Conservation (phyloP, 345 rosid species). For the Lumnitzera littorea region DNA sequence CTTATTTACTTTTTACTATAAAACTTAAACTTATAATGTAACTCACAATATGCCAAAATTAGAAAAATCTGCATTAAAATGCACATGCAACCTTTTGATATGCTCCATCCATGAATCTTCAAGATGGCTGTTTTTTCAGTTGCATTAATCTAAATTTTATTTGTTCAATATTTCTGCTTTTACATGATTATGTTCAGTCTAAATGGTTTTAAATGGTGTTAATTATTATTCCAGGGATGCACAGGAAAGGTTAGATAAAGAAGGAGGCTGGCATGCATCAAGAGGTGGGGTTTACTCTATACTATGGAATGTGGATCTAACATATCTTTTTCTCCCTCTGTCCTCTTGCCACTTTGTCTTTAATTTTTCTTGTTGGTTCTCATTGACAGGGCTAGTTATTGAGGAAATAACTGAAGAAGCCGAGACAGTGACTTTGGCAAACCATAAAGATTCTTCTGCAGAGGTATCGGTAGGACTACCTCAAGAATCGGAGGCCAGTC, state of each 20-base stretch:
- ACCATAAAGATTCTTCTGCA: slow-evolving; percentile 18
- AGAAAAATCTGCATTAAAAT: no score
- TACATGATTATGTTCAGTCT: neutral
- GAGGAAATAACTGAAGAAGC: slow-evolving; percentile 76
- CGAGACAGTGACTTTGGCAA: slow-evolving; percentile 25
- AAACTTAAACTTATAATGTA: no score
- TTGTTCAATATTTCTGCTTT: neutral
- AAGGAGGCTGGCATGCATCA: slow-evolving; percentile 43
- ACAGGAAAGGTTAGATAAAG: slow-evolving; percentile 41
- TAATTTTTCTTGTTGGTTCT: neutral
- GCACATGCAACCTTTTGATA: no score
- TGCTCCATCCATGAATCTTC: no score
- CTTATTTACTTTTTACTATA: no score
- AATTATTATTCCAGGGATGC: slow-evolving; percentile 37
- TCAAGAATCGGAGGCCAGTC: slow-evolving; percentile 14
- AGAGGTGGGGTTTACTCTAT: slow-evolving; percentile 27
- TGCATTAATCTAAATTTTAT: neutral
- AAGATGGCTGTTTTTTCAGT: neutral
- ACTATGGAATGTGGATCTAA: no score
- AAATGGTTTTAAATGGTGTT: slow-evolving; percentile 1
- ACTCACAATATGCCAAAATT: no score
- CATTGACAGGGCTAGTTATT: slow-evolving; percentile 46
- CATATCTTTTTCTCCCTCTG: slow-evolving; percentile 8
- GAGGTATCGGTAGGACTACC: slow-evolving; percentile 22
- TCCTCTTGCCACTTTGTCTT: slow-evolving; percentile 2